These are phyloP conservation scores for Ustilago esculenta DNA, from an alignment of 1,284 basidiomycete genomes.

Conservation along the genomic window DNA sequence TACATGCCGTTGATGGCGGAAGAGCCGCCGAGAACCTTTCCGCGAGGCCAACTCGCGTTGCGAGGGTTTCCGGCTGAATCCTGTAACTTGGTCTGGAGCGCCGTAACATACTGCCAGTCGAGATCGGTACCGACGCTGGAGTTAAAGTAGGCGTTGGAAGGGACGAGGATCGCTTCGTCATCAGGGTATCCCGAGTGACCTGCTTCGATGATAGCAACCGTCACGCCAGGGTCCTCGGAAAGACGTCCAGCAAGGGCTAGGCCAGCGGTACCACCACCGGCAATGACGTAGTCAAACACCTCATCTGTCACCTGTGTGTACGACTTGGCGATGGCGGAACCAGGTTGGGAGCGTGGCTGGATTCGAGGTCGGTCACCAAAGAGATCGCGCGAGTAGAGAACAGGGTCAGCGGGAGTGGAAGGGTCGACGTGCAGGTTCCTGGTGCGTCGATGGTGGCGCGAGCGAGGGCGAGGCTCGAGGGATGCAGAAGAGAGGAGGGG, in stretches of 20 bases:
- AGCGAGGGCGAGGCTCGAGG: slow-evolving; percentile 14
- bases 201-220: slow-evolving; percentile 75
- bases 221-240: slow-evolving; percentile 72
- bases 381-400: slow-evolving; percentile 12
- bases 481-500: slow-evolving; percentile 33
- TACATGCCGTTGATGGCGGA: slow-evolving; percentile 69
- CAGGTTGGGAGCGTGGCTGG: slow-evolving; percentile 18
- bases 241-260: slow-evolving; percentile 88
- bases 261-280: slow-evolving; percentile 92
- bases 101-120: slow-evolving; percentile 56
- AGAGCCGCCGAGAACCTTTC: slow-evolving; percentile 69
- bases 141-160: slow-evolving; percentile 44
- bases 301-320: slow-evolving; percentile 27
- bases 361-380: slow-evolving; percentile 13
- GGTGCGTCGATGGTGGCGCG: slow-evolving; percentile 20
- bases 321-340: slow-evolving; percentile 32
- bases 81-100: slow-evolving; percentile 20
- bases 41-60: slow-evolving; percentile 63
- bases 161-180: slow-evolving; percentile 31
- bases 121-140: slow-evolving; percentile 36
- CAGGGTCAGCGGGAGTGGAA: slow-evolving; percentile 5
- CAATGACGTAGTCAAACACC: slow-evolving; percentile 78
- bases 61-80: slow-evolving; percentile 33
- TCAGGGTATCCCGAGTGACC: slow-evolving; percentile 66
- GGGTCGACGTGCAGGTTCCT: slow-evolving; percentile 16